Base-by-base conservation (phyloP, 805 yeast genomes). In the Lipomyces yamadae region DNA sequence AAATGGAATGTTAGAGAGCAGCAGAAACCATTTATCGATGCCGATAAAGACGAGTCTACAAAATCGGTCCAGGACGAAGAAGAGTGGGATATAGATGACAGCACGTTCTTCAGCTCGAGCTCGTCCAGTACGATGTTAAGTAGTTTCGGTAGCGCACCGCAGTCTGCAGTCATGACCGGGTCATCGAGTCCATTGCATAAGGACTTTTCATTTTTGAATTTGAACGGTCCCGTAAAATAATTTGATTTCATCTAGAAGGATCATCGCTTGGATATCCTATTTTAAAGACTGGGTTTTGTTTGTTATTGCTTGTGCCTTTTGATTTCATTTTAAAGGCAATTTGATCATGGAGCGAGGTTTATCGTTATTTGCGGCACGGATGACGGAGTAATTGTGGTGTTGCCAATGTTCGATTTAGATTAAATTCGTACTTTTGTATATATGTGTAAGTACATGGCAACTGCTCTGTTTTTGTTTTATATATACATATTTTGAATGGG, bases 1-100 rank as follows among this genome's bases (percentile, higher is more conserved):
- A 92, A 94, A 76, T 95, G 99, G 99, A 94, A 94, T 76, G 92
- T 85, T 34, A 84, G 98, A 71, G 95, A 92, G 75, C 87, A 87
- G 64, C 98, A 94, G 76, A 91, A 91, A 73, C 88, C 96, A 2
- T 90, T 91, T 75, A 76, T 87, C 45, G 63, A 48, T 48, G 42
- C 69, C 32, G 63, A 53, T 7, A 59, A 55, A 7, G 67, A 62
- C 57, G 71, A 63, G 57, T 69, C 61, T n/a, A 61, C 64, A 15
- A 70, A 67, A 56, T 52, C 65, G n/a, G 56, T 58, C 39, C 33
- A 58, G 39, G 53, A 29, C 42, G 50, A 65, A 54, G 50, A 70
- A 34, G 72, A 60, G 13, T 71, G 71, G 71, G 73, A 71, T 33
- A 70, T 71, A 35, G 73, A 71, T 53, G 72, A 68, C 35, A 62